Conservation (phyloP, 148 eudicot genomes). For the Amaranthus hypochondriacus region DNA sequence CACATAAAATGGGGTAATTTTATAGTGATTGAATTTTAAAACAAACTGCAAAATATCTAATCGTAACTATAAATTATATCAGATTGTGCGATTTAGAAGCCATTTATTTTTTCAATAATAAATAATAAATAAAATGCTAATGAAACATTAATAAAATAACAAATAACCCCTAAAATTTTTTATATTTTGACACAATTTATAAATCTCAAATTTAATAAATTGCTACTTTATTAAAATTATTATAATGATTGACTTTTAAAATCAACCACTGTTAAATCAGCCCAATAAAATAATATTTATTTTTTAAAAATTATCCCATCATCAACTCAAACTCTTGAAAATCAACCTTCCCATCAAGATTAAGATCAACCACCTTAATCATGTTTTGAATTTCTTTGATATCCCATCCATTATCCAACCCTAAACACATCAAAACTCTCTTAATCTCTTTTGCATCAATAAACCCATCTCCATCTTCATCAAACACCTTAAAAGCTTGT, state of each 20-base stretch:
- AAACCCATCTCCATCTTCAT: slow-evolving; percentile 38
- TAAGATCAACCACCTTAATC: slow-evolving; percentile 41
- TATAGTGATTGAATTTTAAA: no score
- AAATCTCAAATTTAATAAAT: no score
- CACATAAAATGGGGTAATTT: not conserved
- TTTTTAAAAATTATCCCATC: slow-evolving; percentile 24
- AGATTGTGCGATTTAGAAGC: no score
- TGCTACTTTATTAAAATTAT: not conserved
- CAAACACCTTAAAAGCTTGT: slow-evolving; percentile 40
- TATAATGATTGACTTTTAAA: no score
- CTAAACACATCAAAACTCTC: slow-evolving; percentile 39
- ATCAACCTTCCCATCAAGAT: slow-evolving; percentile 43
- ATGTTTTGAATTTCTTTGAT: slow-evolving; percentile 33
- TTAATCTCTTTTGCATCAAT: slow-evolving; percentile 44
- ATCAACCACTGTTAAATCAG: no score
- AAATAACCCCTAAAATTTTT: no score
- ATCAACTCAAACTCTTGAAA: slow-evolving; percentile 41
- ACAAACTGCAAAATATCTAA: no score
- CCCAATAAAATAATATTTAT: not conserved
- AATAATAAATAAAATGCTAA: no score
- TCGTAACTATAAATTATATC: no score
- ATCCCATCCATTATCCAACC: slow-evolving; percentile 42
- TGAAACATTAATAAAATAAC: no score
- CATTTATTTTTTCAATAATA: no score
- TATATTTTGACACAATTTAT: no score